Evolutionary conservation across 2,329 filamentous ascomycete genomes (phyloP), one percentile per base, ranked within the genome.

Genomic region (Botryotinia globosa): DNA sequence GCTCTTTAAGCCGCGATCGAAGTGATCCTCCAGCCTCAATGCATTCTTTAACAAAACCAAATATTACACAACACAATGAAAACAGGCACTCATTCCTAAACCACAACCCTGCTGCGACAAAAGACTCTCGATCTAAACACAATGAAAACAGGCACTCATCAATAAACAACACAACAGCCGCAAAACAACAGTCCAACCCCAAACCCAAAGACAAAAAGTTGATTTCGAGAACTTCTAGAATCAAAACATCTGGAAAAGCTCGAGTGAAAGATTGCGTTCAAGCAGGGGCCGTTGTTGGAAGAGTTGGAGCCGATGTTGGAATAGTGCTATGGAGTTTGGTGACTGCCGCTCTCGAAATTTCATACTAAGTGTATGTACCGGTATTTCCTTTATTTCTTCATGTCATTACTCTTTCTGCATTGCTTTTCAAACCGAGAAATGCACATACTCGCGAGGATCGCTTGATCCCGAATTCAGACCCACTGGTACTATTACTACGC

Each of bases 121-220:
- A 42, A 42, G 9, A 42, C 39, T 42, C 12, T 3, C 39, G 39
- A 42, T 42, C 39, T 42, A 42, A 51, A 14, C 48, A 51, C 48
- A 51, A 51, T 14, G 5, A 51, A n/a, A 51, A n/a, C 48, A n/a
- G n/a, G 4, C 14, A n/a, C 25, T 2, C 25, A 51, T n/a, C 48
- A 2, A n/a, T 14, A 7, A n/a, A 51, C 25, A n/a, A 51, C 12
- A 3, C 10, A 51, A 10, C 25, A 51, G 0, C 4, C 48, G 25
- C 48, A 51, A n/a, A 14, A 51, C 0, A 3, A 51, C 4, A 25
- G 1, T n/a, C 48, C 25, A 6, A 1, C 2, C n/a, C 25, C 4
- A 12, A n/a, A 3, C 0, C 14, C 48, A 51, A 14, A 51, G 25
- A n/a, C 22, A 51, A n/a, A 1, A 51, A 25, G 9, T 51, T 25